Evolutionary conservation across 345 rosid genomes (phyloP).

Genomic region (Lumnitzera littorea): DNA sequence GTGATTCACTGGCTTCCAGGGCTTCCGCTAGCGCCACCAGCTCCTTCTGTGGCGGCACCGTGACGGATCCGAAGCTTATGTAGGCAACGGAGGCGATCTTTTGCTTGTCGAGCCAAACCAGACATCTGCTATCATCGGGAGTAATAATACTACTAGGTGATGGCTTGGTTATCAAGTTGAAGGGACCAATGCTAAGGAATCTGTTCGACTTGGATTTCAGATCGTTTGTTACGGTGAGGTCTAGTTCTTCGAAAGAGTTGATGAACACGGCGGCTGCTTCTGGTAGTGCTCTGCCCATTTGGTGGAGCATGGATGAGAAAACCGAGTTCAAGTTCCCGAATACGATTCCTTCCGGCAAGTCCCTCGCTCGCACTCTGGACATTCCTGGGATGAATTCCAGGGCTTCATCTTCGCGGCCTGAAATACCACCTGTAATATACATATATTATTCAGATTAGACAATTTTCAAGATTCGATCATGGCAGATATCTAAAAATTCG

Average conservation of each 20-base stretch:
- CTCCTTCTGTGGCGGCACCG: slow-evolving; percentile 28
- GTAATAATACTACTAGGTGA: neutral
- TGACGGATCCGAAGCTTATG: slow-evolving; percentile 48
- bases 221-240: slow-evolving; percentile 8
- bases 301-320: slow-evolving; percentile 17
- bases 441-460: neutral
- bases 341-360: slow-evolving; percentile 24
- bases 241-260: slow-evolving; percentile 37
- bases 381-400: slow-evolving; percentile 35
- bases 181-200: slow-evolving; percentile 37
- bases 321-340: slow-evolving; percentile 4
- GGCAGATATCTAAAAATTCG: too few species aligned
- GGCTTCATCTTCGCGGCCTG: slow-evolving; percentile 22
- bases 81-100: slow-evolving; percentile 32
- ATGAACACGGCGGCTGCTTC: slow-evolving; percentile 26
- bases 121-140: slow-evolving; percentile 32
- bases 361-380: slow-evolving; percentile 16
- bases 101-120: slow-evolving; percentile 44
- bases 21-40: slow-evolving; percentile 45
- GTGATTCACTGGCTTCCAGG: slow-evolving; percentile 25
- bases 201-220: slow-evolving; percentile 24
- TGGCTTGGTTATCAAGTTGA: slow-evolving; percentile 9
- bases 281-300: slow-evolving; percentile 26
- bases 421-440: slow-evolving; percentile 8
- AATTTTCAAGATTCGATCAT: too few species aligned